Conservation (phyloP, 2,329 filamentous ascomycete species). For the Thermothelomyces thermophilus region DNA sequence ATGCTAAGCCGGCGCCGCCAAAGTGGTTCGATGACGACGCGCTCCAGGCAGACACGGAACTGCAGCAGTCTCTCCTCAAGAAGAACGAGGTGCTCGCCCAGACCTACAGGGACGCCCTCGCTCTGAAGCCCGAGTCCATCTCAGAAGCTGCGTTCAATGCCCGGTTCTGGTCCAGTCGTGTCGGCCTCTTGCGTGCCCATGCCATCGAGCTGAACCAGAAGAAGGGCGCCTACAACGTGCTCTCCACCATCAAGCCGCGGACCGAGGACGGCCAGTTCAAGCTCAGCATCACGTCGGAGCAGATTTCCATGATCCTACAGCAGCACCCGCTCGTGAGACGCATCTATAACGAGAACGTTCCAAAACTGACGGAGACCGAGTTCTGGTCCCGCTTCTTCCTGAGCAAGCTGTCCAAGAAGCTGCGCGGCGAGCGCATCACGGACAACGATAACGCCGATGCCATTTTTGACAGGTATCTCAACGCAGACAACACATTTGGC, state of each 20-base stretch:
- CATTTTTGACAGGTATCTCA: conserved; percentile 80
- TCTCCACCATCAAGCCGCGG: conserved; percentile 80
- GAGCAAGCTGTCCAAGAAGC: conserved; percentile 80
- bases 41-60: conserved; percentile 68
- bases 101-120: conserved; percentile 79
- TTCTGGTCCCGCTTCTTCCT: conserved; percentile 97
- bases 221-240: conserved; percentile 85
- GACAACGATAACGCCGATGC: conserved; percentile 71
- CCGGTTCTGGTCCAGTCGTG: conserved; percentile 90
- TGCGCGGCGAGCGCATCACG: conserved; percentile 80
- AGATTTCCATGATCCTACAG: conserved; percentile 85
- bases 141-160: conserved; percentile 74
- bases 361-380: conserved; percentile 66
- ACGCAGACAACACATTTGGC: conserved; percentile 56
- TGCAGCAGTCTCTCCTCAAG: conserved; percentile 85
- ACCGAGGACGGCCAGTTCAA: conserved; percentile 68
- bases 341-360: conserved; percentile 90
- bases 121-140: conserved; percentile 78
- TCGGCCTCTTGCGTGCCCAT: conserved; percentile 79
- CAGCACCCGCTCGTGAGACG: conserved; percentile 87
- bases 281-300: conserved; percentile 81
- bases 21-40: conserved; percentile 75
- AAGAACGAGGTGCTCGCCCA: conserved; percentile 68
- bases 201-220: conserved; percentile 83
- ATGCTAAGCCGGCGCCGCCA: conserved; percentile 44